Evolutionary conservation across 2,329 filamentous ascomycete genomes (phyloP), one percentile per base, ranked within the genome.

Genomic region (Curvularia lunata): DNA sequence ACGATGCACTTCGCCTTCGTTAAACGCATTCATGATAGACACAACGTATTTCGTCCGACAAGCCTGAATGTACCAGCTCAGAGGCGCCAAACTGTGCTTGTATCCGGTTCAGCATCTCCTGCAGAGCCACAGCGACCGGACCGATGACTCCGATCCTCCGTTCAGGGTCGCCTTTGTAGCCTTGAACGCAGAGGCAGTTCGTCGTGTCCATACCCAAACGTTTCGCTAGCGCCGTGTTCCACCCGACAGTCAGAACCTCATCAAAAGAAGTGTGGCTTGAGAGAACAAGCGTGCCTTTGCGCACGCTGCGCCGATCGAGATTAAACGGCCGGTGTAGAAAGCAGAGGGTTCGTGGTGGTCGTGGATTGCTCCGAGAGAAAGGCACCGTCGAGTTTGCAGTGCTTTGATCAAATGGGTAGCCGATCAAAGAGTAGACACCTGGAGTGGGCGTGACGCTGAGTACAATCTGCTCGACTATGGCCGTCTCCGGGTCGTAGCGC

Each of bases 1-100:
- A 5, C 76, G 65, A 37, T 69, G 52, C 1, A 79, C 72, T 51
- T 77, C 75, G 3, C 75, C 71, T 6, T 72, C 65, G 45, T 74
- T 68, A 48, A 79, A 79, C 0, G 76, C 77, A 49, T 78, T 79
- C 77, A 79, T 79, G 32, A 78, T 76, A 3, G 77, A 76, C 48
- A 9, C 69, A 60, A 18, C 48, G 55, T 27, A 70, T 68, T 34
- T 73, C 68, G 7, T 68, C 66, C 3, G 62, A 67, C 4, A 42
- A 52, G 1, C 69, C 72, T 28, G 62, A 53, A 2, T 65, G 56
- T n/a, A 71, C 59, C 12, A 71, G 47, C 32, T 75, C 74, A 1
- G 62, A 63, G 18, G 57, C 56, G 4, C 69, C 71, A 62, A 73
- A 74, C 42, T 76, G 70, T 9, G 57, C 37, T 41, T 64, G 54